Base-by-base conservation (phyloP, 1,284 basidiomycete species). In the Cryptococcus jaspeensis region DNA sequence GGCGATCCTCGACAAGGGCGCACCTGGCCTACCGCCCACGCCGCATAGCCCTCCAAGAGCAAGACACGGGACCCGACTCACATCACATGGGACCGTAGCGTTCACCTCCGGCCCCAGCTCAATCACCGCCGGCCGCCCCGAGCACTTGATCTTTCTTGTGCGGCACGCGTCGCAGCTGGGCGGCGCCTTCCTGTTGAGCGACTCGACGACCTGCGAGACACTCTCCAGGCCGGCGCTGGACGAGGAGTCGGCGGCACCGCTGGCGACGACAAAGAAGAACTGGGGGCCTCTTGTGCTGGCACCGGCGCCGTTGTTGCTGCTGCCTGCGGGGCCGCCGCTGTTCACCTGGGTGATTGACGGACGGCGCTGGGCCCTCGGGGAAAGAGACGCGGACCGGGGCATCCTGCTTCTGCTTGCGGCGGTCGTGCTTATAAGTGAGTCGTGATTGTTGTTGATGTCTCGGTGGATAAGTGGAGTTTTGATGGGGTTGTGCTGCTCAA, bases 151-250 rank as follows among this genome's bases (percentile, higher is more conserved):
- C 40, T 66, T 66, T 20, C 65, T 56, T 11, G 61, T 62, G 11
- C 65, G 35, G 32, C 65, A 66, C 9, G 62, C 63, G 60, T 66
- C 65, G 36, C 65, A 66, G 39, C 58, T 59, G 5, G 58, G 58
- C 7, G 58, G 58, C 37, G 53, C 53, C 39, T 43, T 52, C 28
- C 43, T 46, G 42, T 59, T 58, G 35, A 58, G n/a, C 20, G 40
- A 18, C n/a, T 58, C 51, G 8, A 58, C 56, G 8, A 53, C 41
- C n/a, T 41, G 46, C 8, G 39, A 15, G 12, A 52, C 40, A 18
- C 50, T 44, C 0, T 41, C 41, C 22, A 32, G 40, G 16, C n/a
- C 45, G n/a, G 50, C 47, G 4, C 41, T 23, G 36, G 38, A 32
- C 16, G 43, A 23, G 15, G 50, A 43, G 35, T 44, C 55, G 20